phyloP scores from a whole-genome alignment of 768 basidiomycete species.

The Hygrophorus pudorinus region DNA sequence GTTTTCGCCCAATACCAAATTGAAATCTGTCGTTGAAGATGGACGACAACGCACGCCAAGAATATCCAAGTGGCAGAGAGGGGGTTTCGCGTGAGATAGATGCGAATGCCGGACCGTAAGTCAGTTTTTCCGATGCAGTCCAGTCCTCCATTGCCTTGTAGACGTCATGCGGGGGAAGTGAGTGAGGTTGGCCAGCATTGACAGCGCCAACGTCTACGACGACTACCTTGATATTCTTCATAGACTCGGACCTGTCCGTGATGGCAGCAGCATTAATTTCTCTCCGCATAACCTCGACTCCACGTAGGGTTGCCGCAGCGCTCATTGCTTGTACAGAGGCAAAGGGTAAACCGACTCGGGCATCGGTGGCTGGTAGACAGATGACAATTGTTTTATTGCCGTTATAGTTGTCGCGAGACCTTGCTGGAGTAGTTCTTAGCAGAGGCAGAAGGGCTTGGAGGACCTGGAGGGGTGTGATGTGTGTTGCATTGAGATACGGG shows the following conservation, averaged over 20 bases:
- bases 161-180: conserved; percentile 22
- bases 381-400: conserved; percentile 55
- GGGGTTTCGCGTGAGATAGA: conserved; percentile 27
- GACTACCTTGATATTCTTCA: conserved; percentile 61
- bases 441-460: conserved; percentile 72
- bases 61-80: conserved; percentile 15
- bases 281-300: conserved; percentile 60
- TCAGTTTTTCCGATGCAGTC: conserved; percentile 63
- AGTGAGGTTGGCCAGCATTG: conserved; percentile 18
- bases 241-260: conserved; percentile 44
- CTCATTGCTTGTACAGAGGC: conserved; percentile 63
- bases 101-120: conserved; percentile 63
- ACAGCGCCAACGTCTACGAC: conserved; percentile 66
- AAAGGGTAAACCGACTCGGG: conserved; percentile 68
- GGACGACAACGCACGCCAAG: conserved; percentile 20
- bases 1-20: conserved; percentile 37
- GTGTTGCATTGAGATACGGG: conserved; percentile 63
- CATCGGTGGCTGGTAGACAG: conserved; percentile 65
- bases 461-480: conserved; percentile 67
- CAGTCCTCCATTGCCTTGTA: conserved; percentile 56
- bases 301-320: conserved; percentile 63
- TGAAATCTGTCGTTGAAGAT: conserved; percentile 28
- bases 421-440: conserved; percentile 56
- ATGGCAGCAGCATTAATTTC: conserved; percentile 53
- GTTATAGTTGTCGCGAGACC: conserved; percentile 32